These are phyloP conservation scores for Manihot esculenta DNA, from an alignment of 441 rosid species.

Conservation along the genomic window DNA sequence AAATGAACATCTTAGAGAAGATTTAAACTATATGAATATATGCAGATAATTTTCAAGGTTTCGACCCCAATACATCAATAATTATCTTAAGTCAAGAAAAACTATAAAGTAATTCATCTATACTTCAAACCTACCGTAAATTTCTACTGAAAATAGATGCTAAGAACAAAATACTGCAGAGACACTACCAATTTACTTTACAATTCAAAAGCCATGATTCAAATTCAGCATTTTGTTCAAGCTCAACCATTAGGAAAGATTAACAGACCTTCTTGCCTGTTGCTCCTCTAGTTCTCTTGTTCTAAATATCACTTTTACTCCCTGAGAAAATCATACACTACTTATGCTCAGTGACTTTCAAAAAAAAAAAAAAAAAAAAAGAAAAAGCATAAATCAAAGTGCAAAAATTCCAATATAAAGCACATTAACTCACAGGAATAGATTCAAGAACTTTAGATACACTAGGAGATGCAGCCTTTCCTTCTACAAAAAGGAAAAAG, in stretches of 20 bases:
- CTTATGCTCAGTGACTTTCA: neutral
- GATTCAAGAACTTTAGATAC: constrained; percentile 71
- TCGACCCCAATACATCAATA: neutral
- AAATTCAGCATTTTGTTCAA: too few species aligned
- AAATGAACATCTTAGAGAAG: neutral
- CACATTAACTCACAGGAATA: constrained; percentile 56
- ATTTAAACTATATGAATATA: too few species aligned
- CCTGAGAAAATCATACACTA: constrained; percentile 37
- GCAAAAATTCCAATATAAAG: neutral
- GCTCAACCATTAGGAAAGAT: constrained; percentile 8
- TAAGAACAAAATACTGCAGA: neutral
- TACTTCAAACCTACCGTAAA: neutral
- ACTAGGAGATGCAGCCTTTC: constrained; percentile 69
- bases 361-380: neutral
- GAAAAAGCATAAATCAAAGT: constrained; percentile 16
- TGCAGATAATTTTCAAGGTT: neutral
- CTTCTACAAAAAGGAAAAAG: constrained; percentile 85
- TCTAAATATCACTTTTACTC: constrained; percentile 74
- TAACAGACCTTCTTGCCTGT: constrained; percentile 74
- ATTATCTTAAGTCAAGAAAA: neutral
- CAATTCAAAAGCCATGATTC: constrained; percentile 15
- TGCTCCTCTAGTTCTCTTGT: constrained; percentile 81
- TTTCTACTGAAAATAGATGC: constrained; percentile 3
- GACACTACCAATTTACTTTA: constrained; percentile 12
- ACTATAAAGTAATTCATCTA: neutral